phyloP scores from a whole-genome alignment of 495 filamentous ascomycete genomes.

The Cenococcum geophilum region DNA sequence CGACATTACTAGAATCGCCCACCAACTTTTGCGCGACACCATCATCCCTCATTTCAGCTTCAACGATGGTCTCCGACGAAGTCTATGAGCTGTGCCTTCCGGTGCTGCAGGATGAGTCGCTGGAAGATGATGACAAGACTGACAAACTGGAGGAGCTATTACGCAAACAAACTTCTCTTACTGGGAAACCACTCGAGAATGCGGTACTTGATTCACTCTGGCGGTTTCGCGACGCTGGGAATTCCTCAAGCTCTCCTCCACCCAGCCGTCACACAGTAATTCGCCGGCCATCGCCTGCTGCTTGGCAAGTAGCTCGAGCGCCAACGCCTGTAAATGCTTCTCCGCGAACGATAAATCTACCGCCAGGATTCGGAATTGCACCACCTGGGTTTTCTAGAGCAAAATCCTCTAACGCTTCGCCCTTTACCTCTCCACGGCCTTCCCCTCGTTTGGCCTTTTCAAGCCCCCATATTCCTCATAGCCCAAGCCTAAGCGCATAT shows the following conservation, averaged over 20 bases:
- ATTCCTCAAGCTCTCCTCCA: slow-evolving; percentile 70
- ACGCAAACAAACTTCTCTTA: slow-evolving; percentile 67
- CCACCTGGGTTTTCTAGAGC: slow-evolving; percentile 66
- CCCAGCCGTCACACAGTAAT: slow-evolving; percentile 82
- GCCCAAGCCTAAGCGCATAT: slow-evolving; percentile 87
- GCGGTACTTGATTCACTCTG: slow-evolving; percentile 86
- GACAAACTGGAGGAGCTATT: slow-evolving; percentile 87
- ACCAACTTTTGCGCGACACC: background rate
- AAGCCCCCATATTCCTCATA: slow-evolving; percentile 88
- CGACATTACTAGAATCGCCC: background rate
- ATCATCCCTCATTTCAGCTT: background rate
- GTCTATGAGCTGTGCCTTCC: slow-evolving; percentile 86
- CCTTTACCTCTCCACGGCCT: slow-evolving; percentile 89
- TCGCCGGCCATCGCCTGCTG: slow-evolving; percentile 82
- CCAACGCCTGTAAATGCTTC: slow-evolving; percentile 74
- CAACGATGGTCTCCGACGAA: slow-evolving; percentile 84
- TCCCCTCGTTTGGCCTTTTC: slow-evolving; percentile 89
- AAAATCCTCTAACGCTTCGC: slow-evolving; percentile 72
- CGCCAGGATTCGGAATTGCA: slow-evolving; percentile 66
- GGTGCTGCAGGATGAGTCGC: slow-evolving; percentile 69
- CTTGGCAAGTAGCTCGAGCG: slow-evolving; percentile 78
- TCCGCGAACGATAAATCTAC: slow-evolving; percentile 62
- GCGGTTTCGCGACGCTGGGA: slow-evolving; percentile 74
- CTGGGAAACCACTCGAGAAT: slow-evolving; percentile 78
- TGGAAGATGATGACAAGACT: slow-evolving; percentile 93